A percentile compares a stretch with the other conserved stretches of the same genome.
Evolutionary conservation across 768 basidiomycete genomes (phyloP).

Genomic region (Psilocybe cyanescens): DNA sequence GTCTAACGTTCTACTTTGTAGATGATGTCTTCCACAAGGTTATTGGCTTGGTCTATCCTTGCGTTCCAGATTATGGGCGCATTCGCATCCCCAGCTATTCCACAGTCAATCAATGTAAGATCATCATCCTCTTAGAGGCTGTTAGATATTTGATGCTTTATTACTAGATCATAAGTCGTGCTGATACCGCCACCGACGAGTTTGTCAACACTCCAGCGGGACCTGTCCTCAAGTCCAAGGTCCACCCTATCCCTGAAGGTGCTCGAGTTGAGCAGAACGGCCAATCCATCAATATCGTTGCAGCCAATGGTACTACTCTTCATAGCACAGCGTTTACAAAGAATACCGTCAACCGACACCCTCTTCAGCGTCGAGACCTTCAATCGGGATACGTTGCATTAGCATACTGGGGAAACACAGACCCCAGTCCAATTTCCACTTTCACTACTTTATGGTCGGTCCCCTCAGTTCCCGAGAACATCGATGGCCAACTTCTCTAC

Average conservation of each 20-base stretch:
- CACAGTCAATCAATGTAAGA: neutral
- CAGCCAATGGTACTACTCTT: neutral
- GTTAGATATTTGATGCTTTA: neutral
- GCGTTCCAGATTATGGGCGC: neutral
- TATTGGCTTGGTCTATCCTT: neutral
- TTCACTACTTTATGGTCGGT: slow-evolving; percentile 25
- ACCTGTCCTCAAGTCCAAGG: neutral
- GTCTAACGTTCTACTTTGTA: neutral
- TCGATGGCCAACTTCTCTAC: slow-evolving; percentile 26
- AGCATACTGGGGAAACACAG: slow-evolving; percentile 21
- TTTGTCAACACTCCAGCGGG: neutral
- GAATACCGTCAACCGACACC: too few species aligned
- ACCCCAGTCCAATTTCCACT: slow-evolving; percentile 15
- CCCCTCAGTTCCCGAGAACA: slow-evolving; percentile 19
- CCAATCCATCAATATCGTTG: neutral
- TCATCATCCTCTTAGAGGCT: neutral
- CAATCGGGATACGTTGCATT: slow-evolving; percentile 12
- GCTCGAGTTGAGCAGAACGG: slow-evolving; percentile 1
- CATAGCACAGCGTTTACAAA: neutral
- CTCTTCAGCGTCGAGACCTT: too few species aligned
- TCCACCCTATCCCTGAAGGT: neutral
- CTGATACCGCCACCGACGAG: neutral
- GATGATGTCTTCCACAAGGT: neutral
- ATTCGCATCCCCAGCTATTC: neutral
- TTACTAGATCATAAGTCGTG: neutral